Conservation (phyloP, 208 protist species). For the Leishmania amazonensis region DNA sequence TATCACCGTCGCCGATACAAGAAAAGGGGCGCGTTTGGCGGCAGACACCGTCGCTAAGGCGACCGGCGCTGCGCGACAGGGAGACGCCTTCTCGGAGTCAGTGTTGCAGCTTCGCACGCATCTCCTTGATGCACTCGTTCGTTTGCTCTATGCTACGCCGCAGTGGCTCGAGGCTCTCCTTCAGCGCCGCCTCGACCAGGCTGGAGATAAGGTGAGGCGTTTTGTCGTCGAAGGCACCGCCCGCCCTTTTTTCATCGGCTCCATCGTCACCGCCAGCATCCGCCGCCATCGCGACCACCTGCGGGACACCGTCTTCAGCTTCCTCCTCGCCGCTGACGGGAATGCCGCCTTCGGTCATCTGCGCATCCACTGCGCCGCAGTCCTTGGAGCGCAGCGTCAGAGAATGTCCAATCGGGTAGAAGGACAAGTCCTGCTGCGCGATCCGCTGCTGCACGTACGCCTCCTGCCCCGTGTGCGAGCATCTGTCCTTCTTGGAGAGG, state of each 20-base stretch:
- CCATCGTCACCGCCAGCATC: neutral
- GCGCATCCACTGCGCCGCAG: conserved; percentile 12
- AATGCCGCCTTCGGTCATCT: neutral
- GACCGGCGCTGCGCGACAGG: neutral
- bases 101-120: neutral
- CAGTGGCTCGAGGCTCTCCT: neutral
- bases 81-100: neutral
- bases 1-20: neutral
- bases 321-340: neutral
- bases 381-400: conserved; percentile 48
- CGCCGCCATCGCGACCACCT: neutral
- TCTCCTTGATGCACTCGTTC: neutral
- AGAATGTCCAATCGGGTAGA: conserved; percentile 76
- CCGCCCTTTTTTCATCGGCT: neutral
- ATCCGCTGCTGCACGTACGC: conserved; percentile 68
- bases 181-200: neutral
- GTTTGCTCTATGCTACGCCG: neutral
- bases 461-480: conserved; percentile 83
- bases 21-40: neutral
- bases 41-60: neutral
- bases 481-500: conserved; percentile 64
- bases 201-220: neutral
- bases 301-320: neutral
- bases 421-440: conserved; percentile 57
- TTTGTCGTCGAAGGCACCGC: neutral